Conservation (phyloP, 192 early-diverging fungal genomes). For the Mortierella antarctica region DNA sequence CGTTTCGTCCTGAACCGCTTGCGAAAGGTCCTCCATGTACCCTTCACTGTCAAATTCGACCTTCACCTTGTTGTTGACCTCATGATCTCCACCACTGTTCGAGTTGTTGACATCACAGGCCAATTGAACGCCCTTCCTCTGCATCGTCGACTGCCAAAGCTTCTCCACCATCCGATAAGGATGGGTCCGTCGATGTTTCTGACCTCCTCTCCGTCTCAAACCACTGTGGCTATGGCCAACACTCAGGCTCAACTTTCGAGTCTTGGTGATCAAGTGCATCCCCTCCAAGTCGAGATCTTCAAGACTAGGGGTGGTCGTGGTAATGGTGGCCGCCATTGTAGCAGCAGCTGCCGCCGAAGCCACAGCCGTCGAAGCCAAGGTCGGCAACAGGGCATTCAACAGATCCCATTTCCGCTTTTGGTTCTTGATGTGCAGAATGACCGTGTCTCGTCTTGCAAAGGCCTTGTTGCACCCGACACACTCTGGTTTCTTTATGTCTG, state of each 20-base stretch:
- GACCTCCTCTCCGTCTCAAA: neutral
- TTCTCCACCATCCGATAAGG: slow-evolving; percentile 27
- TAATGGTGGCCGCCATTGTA: neutral
- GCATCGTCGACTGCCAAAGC: slow-evolving; percentile 44
- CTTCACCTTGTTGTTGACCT: neutral
- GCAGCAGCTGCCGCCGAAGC: neutral
- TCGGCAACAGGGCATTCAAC: slow-evolving; percentile 16
- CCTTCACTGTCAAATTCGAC: slow-evolving; percentile 6
- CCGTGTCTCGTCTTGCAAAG: slow-evolving; percentile 46
- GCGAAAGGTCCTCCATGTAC: neutral
- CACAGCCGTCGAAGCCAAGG: neutral
- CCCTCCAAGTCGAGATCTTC: too few relatives aligned
- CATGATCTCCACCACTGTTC: neutral
- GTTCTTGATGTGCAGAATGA: slow-evolving; percentile 47
- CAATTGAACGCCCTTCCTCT: slow-evolving; percentile 2
- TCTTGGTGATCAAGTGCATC: too few relatives aligned
- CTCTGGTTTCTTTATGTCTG: slow-evolving; percentile 33
- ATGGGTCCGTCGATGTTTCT: slow-evolving; percentile 7
- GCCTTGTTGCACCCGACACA: slow-evolving; percentile 47
- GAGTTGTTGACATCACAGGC: neutral
- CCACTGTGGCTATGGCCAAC: neutral
- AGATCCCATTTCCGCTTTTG: slow-evolving; percentile 44
- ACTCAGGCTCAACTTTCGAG: neutral
- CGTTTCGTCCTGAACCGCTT: neutral
- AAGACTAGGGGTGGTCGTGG: neutral